Evolutionary conservation across 768 basidiomycete genomes (phyloP).

Genomic region (Tulasnella sp.): DNA sequence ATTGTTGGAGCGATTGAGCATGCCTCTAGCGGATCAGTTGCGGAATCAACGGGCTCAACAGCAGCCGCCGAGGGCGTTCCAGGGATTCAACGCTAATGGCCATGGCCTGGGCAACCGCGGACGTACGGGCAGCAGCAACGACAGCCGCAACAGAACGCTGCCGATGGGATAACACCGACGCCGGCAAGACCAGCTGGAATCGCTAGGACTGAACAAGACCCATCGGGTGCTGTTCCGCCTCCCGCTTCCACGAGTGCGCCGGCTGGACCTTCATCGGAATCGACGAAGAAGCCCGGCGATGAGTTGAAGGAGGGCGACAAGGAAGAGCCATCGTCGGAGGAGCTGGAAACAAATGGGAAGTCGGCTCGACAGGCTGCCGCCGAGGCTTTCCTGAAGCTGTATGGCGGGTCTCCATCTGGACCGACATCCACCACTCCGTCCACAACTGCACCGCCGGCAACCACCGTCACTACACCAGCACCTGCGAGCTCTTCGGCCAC

Average conservation of each 20-base stretch:
- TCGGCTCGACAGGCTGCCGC: conserved; percentile 52
- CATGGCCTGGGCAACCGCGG: conserved; percentile 26
- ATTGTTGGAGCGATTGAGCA: conserved; percentile 12
- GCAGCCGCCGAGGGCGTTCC: conserved; percentile 22
- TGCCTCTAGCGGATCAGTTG: conserved; percentile 23
- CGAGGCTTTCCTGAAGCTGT: conserved; percentile 55
- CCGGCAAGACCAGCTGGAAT: background rate
- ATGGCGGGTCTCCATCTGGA: conserved; percentile 25
- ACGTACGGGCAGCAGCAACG: background rate
- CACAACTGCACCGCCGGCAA: conserved; percentile 19
- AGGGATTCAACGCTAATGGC: conserved; percentile 25
- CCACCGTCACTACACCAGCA: conserved; percentile 16
- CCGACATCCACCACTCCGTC: conserved; percentile 19
- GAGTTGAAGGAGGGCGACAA: background rate
- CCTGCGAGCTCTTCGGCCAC: conserved; percentile 18
- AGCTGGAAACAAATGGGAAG: conserved; percentile 22
- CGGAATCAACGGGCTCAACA: conserved; percentile 11
- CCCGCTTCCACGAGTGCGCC: conserved; percentile 29
- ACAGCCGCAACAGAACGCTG: conserved; percentile 38
- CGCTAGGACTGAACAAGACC: background rate
- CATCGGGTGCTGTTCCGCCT: conserved; percentile 26
- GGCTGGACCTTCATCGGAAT: conserved; percentile 28
- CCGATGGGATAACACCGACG: conserved; percentile 40
- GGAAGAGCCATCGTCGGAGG: background rate
- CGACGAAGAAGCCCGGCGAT: conserved; percentile 22